Conservation (phyloP, 1,284 basidiomycete genomes). For the Rhodotorula mucilaginosa region DNA sequence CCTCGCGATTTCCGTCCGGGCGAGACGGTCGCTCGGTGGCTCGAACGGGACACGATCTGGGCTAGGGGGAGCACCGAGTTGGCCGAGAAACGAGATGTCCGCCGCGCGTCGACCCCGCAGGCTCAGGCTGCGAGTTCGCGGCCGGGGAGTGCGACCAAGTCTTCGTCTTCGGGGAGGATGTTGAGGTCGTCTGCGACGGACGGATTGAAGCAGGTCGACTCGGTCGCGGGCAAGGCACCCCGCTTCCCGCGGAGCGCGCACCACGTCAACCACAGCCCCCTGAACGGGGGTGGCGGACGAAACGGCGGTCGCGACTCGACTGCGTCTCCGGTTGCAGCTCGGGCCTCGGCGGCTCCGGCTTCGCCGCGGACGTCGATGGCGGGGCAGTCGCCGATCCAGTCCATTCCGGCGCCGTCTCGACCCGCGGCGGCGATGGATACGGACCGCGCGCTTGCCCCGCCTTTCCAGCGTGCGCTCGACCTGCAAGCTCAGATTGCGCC, state of each 20-base stretch:
- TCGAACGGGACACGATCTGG: not conserved
- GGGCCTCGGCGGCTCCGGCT: not conserved
- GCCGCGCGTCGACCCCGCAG: too few species aligned
- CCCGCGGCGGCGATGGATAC: not conserved
- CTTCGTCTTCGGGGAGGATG: too few species aligned
- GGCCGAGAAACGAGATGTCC: too few species aligned
- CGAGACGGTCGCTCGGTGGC: not conserved
- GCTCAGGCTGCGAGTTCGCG: not conserved
- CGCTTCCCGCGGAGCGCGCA: not conserved
- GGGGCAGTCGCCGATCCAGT: not conserved
- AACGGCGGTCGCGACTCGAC: not conserved
- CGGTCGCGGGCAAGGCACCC: not conserved
- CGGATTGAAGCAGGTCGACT: not conserved
- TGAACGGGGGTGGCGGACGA: not conserved
- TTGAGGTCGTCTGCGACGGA: not conserved
- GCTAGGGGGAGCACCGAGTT: too few species aligned
- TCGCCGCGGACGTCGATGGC: not conserved
- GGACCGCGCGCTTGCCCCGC: constrained; percentile 35
- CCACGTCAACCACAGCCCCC: not conserved
- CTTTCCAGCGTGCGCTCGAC: constrained; percentile 29
- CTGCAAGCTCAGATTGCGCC: constrained; percentile 26
- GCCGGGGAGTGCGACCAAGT: not conserved
- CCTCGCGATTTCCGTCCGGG: constrained; percentile 11
- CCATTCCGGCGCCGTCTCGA: not conserved
- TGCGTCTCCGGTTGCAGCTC: too few species aligned